A percentile compares a stretch with the other conserved stretches of the same genome.
Conservation (phyloP, 1,284 basidiomycete species). For the Nidula niveotomentosa region DNA sequence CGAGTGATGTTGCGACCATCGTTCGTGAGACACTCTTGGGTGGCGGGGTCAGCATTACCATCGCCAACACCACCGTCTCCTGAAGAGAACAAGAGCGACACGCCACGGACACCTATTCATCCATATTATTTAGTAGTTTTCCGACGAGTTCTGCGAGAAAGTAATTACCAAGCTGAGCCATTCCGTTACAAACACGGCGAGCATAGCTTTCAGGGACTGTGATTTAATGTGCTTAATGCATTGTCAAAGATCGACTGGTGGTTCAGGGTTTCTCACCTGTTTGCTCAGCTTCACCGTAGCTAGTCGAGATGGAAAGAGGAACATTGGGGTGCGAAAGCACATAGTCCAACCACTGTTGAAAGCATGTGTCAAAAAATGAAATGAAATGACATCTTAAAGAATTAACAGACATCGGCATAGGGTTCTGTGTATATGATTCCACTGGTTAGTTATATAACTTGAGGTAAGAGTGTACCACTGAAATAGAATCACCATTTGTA, state of each 20-base stretch:
- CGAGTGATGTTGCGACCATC: slow-evolving; percentile 49
- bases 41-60: slow-evolving; percentile 44
- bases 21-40: slow-evolving; percentile 58
- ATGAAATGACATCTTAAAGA: background rate
- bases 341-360: slow-evolving; percentile 54
- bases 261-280: slow-evolving; percentile 39
- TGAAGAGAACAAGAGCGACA: slow-evolving; percentile 65
- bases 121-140: background rate
- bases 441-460: background rate
- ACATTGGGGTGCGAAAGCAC: slow-evolving; percentile 36
- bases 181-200: slow-evolving; percentile 56
- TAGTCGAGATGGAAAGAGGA: slow-evolving; percentile 63
- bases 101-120: slow-evolving; percentile 55
- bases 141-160: background rate
- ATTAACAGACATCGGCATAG: slow-evolving; percentile 17
- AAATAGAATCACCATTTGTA: slow-evolving; percentile 47
- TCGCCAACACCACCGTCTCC: slow-evolving; percentile 76
- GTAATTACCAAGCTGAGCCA: slow-evolving; percentile 58
- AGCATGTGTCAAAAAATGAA: slow-evolving; percentile 6
- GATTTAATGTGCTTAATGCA: slow-evolving; percentile 1
- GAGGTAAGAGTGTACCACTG: background rate
- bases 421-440: slow-evolving; percentile 12
- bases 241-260: background rate
- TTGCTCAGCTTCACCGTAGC: slow-evolving; percentile 73
- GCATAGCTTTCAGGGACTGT: slow-evolving; percentile 66